A percentile compares a stretch with the other conserved stretches of the same genome.
These are phyloP conservation scores for Scalesia atractyloides DNA, from an alignment of 129 eudicot genomes.

Conservation along the genomic window DNA sequence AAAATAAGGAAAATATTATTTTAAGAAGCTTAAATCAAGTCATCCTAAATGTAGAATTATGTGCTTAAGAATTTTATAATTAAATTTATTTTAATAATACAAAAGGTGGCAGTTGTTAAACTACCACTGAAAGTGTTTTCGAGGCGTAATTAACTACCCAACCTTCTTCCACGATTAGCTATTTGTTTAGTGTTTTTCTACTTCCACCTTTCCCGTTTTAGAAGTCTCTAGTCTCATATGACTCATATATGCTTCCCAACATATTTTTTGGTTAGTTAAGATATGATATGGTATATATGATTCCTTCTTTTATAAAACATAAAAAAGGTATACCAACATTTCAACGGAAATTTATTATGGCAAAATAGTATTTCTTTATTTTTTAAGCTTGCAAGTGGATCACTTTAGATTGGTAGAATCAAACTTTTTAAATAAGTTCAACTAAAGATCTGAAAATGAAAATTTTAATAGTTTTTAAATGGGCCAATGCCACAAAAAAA, in stretches of 20 bases:
- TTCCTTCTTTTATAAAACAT: too few species aligned
- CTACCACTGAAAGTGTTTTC: constrained; percentile 23
- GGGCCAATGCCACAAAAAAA: too few species aligned
- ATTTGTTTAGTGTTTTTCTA: constrained; percentile 25
- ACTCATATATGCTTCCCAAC: background rate
- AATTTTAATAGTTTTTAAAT: background rate
- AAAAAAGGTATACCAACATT: too few species aligned
- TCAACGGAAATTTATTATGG: too few species aligned
- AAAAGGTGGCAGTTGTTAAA: constrained; percentile 34
- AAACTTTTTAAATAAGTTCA: background rate
- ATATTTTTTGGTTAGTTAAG: constrained; percentile 9
- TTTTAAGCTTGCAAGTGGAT: too few species aligned
- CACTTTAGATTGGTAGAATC: too few species aligned
- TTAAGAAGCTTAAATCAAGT: background rate
- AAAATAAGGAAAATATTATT: background rate
- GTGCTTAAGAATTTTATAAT: background rate
- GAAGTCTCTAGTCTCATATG: constrained; percentile 25
- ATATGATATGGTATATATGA: constrained; percentile 10
- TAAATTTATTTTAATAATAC: background rate
- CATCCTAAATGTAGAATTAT: background rate
- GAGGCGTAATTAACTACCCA: constrained; percentile 35
- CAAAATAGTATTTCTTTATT: too few species aligned
- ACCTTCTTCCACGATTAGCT: constrained; percentile 25
- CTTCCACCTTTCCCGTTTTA: constrained; percentile 20
- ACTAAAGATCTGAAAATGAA: background rate